phyloP scores from a whole-genome alignment of 768 basidiomycete species.

The Paxillus rubicundulus region DNA sequence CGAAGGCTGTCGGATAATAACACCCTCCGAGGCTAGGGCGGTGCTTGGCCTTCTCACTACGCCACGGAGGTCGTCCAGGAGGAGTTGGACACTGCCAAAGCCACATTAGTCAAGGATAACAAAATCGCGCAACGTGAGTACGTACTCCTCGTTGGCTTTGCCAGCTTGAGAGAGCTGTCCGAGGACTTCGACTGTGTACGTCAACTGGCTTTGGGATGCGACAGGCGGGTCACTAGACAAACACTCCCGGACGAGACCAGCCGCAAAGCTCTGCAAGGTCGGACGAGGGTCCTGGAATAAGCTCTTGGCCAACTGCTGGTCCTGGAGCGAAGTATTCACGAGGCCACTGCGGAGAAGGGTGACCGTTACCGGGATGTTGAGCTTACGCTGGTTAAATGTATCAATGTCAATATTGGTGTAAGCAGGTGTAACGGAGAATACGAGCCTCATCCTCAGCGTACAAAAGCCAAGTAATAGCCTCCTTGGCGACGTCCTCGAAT shows the following conservation, averaged over 20 bases:
- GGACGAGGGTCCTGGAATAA: conserved; percentile 76
- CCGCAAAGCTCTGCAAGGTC: conserved; percentile 75
- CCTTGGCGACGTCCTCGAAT: conserved; percentile 92
- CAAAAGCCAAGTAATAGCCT: conserved; percentile 94
- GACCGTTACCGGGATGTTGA: conserved; percentile 91
- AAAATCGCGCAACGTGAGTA: conserved; percentile 12
- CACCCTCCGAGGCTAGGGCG: conserved; percentile 36
- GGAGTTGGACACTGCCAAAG: conserved; percentile 52
- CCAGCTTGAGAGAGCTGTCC: conserved; percentile 67
- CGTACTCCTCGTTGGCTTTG: conserved; percentile 85
- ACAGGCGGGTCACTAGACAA: conserved; percentile 77
- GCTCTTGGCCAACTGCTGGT: conserved; percentile 87
- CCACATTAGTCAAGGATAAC: neutral
- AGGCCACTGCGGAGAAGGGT: conserved; percentile 84
- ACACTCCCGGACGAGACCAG: conserved; percentile 83
- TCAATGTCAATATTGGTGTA: conserved; percentile 5
- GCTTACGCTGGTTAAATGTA: conserved; percentile 68
- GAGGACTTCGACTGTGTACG: conserved; percentile 77
- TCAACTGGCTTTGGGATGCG: conserved; percentile 76
- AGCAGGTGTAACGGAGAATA: conserved; percentile 7
- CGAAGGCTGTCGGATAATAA: conserved; percentile 43
- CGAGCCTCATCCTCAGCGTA: conserved; percentile 94
- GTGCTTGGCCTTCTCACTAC: conserved; percentile 49
- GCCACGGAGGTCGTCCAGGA: conserved; percentile 83
- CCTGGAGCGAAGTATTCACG: conserved; percentile 72